Evolutionary conservation across 805 yeast species (phyloP).

Genomic region (Tetrapisispora iriomotensis): DNA sequence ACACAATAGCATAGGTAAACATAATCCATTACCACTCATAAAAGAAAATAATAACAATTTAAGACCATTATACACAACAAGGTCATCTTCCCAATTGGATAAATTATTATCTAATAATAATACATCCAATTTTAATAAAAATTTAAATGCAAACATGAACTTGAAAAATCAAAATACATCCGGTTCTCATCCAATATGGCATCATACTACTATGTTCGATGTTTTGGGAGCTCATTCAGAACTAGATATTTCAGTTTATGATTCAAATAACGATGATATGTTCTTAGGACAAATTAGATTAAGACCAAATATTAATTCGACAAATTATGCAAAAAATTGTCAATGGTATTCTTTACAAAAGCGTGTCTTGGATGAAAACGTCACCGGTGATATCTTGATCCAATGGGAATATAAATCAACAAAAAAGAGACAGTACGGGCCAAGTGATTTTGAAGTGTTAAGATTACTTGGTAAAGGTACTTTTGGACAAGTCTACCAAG

Average conservation of each 20-base stretch:
- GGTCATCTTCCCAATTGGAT: slow-evolving; percentile 36
- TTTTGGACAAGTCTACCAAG: slow-evolving; percentile 96
- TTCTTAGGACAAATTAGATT: slow-evolving; percentile 80
- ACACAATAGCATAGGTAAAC: not conserved
- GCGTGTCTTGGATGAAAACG: slow-evolving; percentile 65
- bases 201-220: slow-evolving; percentile 87
- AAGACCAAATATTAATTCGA: slow-evolving; percentile 42
- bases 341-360: slow-evolving; percentile 70
- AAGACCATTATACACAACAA: slow-evolving; percentile 36
- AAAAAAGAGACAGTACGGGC: slow-evolving; percentile 73
- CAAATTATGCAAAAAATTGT: slow-evolving; percentile 35
- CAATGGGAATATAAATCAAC: slow-evolving; percentile 63
- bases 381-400: slow-evolving; percentile 69
- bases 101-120: slow-evolving; percentile 17
- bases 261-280: slow-evolving; percentile 67
- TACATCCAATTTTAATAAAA: slow-evolving; percentile 1
- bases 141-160: not conserved
- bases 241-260: slow-evolving; percentile 85
- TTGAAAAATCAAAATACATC: not conserved
- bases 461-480: slow-evolving; percentile 92
- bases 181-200: slow-evolving; percentile 42
- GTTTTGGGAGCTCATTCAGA: slow-evolving; percentile 78
- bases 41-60: slow-evolving; percentile 21
- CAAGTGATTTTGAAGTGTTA: slow-evolving; percentile 87
- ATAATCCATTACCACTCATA: slow-evolving; percentile 16